Base-by-base conservation (phyloP, 129 eudicot species). In the Sambucus nigra region DNA sequence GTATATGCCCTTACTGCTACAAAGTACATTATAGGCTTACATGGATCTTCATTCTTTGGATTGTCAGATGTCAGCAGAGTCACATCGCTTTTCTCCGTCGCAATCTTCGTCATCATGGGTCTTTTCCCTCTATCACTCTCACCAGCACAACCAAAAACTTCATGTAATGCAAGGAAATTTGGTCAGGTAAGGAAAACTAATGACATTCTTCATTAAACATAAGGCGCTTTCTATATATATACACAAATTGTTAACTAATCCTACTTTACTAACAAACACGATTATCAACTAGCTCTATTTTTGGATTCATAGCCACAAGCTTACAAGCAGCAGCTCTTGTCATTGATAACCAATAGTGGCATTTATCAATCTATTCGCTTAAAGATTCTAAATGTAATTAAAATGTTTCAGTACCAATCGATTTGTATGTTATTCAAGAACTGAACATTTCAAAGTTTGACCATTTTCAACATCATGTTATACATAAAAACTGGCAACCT, bases 61-160 rank as follows among this genome's bases (percentile, higher is more conserved):
- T 86, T 85, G 67, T 91, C 98, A 10, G 98, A 91, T 57, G 98
- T 91, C 75, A 91, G 47, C 73, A 91, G 71, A 25, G 95, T 85
- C 20, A 91, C 77, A 41, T 91, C 98, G 63, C 98, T 91, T 59
- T 91, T 91, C 14, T 91, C 95, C 5, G 98, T 85, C 11, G 89
- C 94, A n/a, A 91, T 76, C 76, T 91, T 91, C 11, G 98, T 70
- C 98, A 91, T 79, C 68, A 85, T 51, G 0, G 98, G 98, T 51
- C 98, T 78, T 79, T 91, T 91, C 53, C 94, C 95, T 78, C 98
- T 79, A 2, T 91, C 98, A 2, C 51, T 57, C 64, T 91, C 95
- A 17, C 98, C 98, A 40, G 63, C 65, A 77, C 94, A 81, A 51
- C 98, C 98, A 52, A 85, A 54, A 72, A 91, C 98, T 91, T 56